Conservation (phyloP, 2,329 filamentous ascomycete genomes). For the Plectosphaerella cucumerina region DNA sequence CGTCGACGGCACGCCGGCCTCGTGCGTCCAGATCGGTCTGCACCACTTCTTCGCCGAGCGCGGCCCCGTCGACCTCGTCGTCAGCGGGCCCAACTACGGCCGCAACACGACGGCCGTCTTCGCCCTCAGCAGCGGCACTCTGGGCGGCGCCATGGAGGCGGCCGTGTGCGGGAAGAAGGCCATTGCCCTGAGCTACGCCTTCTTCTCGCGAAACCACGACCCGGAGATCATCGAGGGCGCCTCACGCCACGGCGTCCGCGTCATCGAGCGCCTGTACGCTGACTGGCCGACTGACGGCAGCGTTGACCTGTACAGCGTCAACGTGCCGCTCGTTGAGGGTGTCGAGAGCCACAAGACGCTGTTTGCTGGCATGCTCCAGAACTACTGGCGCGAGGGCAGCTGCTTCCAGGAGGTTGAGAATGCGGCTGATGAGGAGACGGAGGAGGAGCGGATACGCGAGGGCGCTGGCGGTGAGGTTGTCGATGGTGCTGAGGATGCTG, state of each 20-base stretch:
- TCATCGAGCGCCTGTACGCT: constrained; percentile 73
- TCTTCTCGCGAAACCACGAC: constrained; percentile 82
- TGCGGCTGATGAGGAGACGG: constrained; percentile 59
- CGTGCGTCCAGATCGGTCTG: constrained; percentile 76
- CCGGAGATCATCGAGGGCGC: constrained; percentile 75
- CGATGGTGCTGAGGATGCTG: constrained; percentile 27
- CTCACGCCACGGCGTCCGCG: constrained; percentile 65
- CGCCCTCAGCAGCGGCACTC: constrained; percentile 70
- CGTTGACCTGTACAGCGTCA: constrained; percentile 85
- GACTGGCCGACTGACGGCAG: constrained; percentile 66
- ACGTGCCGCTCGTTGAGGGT: constrained; percentile 78
- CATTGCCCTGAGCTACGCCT: constrained; percentile 86
- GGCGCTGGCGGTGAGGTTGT: constrained; percentile 42
- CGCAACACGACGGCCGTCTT: constrained; percentile 79
- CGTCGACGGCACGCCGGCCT: constrained; percentile 76
- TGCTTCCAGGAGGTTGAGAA: constrained; percentile 80
- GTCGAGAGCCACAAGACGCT: constrained; percentile 68
- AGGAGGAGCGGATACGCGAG: constrained; percentile 71
- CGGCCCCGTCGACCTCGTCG: constrained; percentile 70
- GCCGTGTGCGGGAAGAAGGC: constrained; percentile 65
- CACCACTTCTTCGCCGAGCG: constrained; percentile 73
- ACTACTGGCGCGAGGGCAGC: constrained; percentile 79
- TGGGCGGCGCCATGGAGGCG: constrained; percentile 74
- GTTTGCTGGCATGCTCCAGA: constrained; percentile 86
- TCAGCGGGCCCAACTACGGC: constrained; percentile 80